A percentile compares a stretch with the other conserved stretches of the same genome.
Evolutionary conservation across 2,329 filamentous ascomycete genomes (phyloP).

Genomic region (Calonectria pauciramosa): DNA sequence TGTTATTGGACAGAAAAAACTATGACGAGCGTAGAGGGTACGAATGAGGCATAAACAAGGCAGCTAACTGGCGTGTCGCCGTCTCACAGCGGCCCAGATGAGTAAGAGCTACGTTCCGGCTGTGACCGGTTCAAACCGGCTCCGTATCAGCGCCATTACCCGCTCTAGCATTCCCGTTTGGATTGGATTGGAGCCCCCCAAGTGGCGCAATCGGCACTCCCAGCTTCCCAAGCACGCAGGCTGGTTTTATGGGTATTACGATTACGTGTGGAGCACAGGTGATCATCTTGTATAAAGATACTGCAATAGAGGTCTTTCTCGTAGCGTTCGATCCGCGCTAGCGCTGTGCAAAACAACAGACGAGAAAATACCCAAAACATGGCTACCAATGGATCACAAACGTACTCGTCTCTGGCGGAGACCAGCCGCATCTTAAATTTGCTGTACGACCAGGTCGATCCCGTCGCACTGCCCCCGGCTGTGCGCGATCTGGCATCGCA

Average conservation of each 20-base stretch:
- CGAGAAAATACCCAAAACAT: slow-evolving; percentile 2
- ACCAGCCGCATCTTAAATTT: slow-evolving; percentile 38
- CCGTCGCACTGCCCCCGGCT: slow-evolving; percentile 46
- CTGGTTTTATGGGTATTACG: neutral
- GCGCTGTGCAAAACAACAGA: slow-evolving; percentile 9
- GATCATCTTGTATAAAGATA: slow-evolving; percentile 26
- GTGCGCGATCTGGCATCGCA: slow-evolving; percentile 40
- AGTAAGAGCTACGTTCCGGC: neutral
- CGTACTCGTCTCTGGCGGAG: slow-evolving; percentile 40
- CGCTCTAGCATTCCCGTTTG: slow-evolving; percentile 1
- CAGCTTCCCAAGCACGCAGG: neutral
- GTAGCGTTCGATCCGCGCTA: slow-evolving; percentile 3
- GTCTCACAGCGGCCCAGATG: neutral
- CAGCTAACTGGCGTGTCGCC: neutral
- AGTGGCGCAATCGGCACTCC: slow-evolving; percentile 13
- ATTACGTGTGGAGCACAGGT: slow-evolving; percentile 14
- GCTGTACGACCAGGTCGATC: slow-evolving; percentile 43
- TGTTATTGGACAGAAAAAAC: neutral
- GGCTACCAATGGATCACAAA: slow-evolving; percentile 22
- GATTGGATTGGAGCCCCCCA: slow-evolving; percentile 8
- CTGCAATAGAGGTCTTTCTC: neutral
- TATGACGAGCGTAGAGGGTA: neutral
- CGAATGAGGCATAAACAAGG: slow-evolving; percentile 10
- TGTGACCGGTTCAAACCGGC: neutral
- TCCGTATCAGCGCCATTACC: slow-evolving; percentile 13